These are phyloP conservation scores for Septoria petroselini DNA, from an alignment of 2,329 filamentous ascomycete species.

Conservation along the genomic window DNA sequence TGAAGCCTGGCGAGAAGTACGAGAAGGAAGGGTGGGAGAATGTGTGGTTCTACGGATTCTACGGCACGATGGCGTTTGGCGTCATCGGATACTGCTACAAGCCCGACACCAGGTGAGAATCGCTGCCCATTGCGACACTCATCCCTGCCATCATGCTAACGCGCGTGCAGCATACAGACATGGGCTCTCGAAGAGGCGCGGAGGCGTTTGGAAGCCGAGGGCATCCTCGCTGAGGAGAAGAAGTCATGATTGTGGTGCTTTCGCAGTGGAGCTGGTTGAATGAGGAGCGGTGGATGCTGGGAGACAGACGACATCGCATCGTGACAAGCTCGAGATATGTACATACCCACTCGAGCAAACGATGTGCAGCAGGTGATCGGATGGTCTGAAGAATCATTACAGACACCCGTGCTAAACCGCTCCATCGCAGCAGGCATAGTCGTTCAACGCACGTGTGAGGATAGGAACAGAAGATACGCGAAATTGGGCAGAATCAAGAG, in stretches of 20 bases:
- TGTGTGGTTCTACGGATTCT: conserved; percentile 79
- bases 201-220: conserved; percentile 91
- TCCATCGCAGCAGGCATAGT: too few species aligned
- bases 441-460: too few species aligned
- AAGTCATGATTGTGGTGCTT: conserved; percentile 6
- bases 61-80: conserved; percentile 69
- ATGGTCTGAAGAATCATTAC: too few species aligned
- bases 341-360: conserved; percentile 18
- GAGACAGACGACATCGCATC: background rate
- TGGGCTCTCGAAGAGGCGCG: conserved; percentile 98
- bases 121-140: background rate
- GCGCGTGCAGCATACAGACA: conserved; percentile 78
- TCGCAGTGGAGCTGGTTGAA: too few species aligned
- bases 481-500: too few species aligned
- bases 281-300: background rate
- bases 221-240: conserved; percentile 65
- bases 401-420: too few species aligned
- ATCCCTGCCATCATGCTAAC: conserved; percentile 10
- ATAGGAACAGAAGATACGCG: too few species aligned
- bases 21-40: conserved; percentile 96
- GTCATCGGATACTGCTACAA: conserved; percentile 88
- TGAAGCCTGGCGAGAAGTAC: conserved; percentile 92
- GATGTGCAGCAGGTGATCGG: conserved; percentile 19
- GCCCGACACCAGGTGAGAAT: conserved; percentile 90
- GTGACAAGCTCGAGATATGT: conserved; percentile 7